Evolutionary conservation across 2,329 filamentous ascomycete genomes (phyloP).

Genomic region (Fusarium pilosicola): DNA sequence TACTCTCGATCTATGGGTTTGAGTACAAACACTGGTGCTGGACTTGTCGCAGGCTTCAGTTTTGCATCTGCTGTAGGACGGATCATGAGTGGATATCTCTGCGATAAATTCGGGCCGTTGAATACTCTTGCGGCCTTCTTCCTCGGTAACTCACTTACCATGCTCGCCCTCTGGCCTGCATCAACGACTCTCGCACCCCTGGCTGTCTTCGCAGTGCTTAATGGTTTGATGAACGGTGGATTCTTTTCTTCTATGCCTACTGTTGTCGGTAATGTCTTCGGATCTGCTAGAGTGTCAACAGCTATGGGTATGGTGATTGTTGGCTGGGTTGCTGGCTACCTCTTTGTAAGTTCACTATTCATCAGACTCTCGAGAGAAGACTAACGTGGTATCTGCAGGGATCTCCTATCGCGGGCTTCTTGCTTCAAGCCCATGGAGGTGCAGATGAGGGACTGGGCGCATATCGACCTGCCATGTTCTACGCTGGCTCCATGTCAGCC

Average conservation of each 20-base stretch:
- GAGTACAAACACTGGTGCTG: conserved; percentile 62
- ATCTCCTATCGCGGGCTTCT: conserved; percentile 66
- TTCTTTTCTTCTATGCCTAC: conserved; percentile 74
- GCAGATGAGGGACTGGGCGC: conserved; percentile 59
- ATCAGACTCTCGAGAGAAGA: rapidly evolving
- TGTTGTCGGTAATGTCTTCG: conserved; percentile 68
- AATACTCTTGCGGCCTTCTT: conserved; percentile 65
- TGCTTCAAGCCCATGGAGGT: conserved; percentile 65
- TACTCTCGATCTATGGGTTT: conserved; percentile 66
- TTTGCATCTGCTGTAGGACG: conserved; percentile 68
- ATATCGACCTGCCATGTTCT: conserved; percentile 70
- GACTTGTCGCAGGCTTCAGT: conserved; percentile 69
- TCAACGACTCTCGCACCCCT: conserved; percentile 64
- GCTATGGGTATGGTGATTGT: conserved; percentile 71
- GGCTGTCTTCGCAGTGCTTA: conserved; percentile 66
- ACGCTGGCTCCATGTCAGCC: conserved; percentile 56
- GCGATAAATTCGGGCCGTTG: conserved; percentile 64
- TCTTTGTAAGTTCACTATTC: conserved; percentile 57
- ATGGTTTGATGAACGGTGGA: conserved; percentile 68
- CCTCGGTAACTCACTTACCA: conserved; percentile 64
- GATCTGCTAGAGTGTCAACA: conserved; percentile 62
- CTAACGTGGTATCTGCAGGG: background rate
- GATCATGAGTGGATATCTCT: conserved; percentile 62
- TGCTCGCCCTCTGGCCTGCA: conserved; percentile 70
- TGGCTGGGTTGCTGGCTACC: conserved; percentile 69